Conservation (phyloP, 1,284 basidiomycete genomes). For the Stygiomarasmius scandens region DNA sequence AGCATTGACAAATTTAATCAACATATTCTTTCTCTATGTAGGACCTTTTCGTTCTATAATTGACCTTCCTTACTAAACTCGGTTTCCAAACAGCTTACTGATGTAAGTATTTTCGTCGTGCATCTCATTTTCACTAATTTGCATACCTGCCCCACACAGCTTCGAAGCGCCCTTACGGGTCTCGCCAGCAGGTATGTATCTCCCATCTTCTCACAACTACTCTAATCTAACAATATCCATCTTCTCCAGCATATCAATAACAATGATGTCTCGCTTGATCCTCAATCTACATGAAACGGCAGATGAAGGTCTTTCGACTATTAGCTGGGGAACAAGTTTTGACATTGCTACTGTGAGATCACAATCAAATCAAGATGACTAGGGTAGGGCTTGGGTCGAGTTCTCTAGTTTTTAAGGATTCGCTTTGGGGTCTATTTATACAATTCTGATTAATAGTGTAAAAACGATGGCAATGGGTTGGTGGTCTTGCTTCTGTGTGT, state of each 20-base stretch:
- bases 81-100: constrained; percentile 11
- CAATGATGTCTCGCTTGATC: constrained; percentile 13
- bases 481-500: too few species aligned
- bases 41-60: constrained; percentile 1
- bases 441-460: too few species aligned
- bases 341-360: too few species aligned
- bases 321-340: too few species aligned
- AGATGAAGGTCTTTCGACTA: constrained; percentile 1
- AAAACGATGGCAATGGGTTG: too few species aligned
- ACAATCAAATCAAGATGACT: too few species aligned
- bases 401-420: too few species aligned
- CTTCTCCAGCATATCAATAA: constrained; percentile 5
- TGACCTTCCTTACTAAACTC: constrained; percentile 7
- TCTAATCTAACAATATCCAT: background rate
- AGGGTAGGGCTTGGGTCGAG: too few species aligned
- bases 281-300: constrained; percentile 10
- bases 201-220: background rate
- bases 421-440: too few species aligned
- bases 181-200: constrained; percentile 11
- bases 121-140: too few species aligned
- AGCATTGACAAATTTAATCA: constrained; percentile 11
- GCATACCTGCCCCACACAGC: background rate
- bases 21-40: constrained; percentile 14
- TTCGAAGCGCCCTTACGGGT: constrained; percentile 8
- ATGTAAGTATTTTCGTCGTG: too few species aligned